A percentile compares a stretch with the other conserved stretches of the same genome.
phyloP scores from a whole-genome alignment of 495 filamentous ascomycete genomes.

The Aspergillus diversus region DNA sequence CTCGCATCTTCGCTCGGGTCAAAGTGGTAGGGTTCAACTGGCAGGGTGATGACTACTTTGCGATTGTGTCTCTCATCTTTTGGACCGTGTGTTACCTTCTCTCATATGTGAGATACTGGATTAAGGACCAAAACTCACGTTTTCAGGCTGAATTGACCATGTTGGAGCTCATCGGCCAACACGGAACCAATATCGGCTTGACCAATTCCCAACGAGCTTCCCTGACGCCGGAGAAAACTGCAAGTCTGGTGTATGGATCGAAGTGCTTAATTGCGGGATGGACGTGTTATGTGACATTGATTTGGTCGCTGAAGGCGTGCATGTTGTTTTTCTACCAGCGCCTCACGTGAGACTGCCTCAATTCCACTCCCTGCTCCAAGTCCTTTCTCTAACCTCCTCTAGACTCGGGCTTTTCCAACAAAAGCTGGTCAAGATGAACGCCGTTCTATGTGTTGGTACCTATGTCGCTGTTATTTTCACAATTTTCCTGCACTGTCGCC shows the following conservation, averaged over 20 bases:
- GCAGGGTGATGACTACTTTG: slow-evolving; percentile 33
- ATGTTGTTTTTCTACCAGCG: slow-evolving; percentile 55
- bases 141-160: slow-evolving; percentile 20
- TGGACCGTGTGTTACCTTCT: slow-evolving; percentile 23
- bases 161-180: slow-evolving; percentile 23
- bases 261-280: slow-evolving; percentile 54
- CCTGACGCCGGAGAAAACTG: slow-evolving; percentile 38
- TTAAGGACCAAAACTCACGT: not conserved
- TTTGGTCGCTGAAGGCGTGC: slow-evolving; percentile 56
- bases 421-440: slow-evolving; percentile 26
- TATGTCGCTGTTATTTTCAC: slow-evolving; percentile 49
- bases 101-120: not conserved
- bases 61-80: slow-evolving; percentile 23
- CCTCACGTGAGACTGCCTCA: slow-evolving; percentile 43
- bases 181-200: slow-evolving; percentile 48
- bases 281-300: slow-evolving; percentile 51
- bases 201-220: slow-evolving; percentile 38
- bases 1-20: slow-evolving; percentile 28
- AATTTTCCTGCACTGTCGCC: slow-evolving; percentile 48
- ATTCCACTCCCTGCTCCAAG: not conserved
- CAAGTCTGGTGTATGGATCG: slow-evolving; percentile 43
- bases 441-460: slow-evolving; percentile 40
- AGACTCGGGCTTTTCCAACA: slow-evolving; percentile 28
- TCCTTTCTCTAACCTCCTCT: not conserved
- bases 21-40: slow-evolving; percentile 27